Evolutionary conservation across 2,329 filamentous ascomycete genomes (phyloP).

Genomic region (Botrytis elliptica): DNA sequence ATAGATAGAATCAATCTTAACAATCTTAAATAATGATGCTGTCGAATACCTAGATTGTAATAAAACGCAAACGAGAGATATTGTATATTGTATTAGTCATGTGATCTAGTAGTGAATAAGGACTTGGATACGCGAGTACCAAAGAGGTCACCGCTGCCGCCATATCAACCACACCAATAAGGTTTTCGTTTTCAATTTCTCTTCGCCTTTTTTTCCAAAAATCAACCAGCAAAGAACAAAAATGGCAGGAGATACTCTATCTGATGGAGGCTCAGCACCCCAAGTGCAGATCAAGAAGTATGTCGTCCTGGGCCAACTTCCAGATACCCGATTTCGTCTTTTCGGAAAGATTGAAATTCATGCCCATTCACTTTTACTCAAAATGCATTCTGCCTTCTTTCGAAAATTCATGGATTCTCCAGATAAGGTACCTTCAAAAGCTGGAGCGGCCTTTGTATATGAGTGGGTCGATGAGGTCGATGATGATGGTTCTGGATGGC

Average conservation of each 20-base stretch:
- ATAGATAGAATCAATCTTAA: no score
- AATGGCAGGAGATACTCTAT: background rate
- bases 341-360: background rate
- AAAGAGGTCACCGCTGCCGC: background rate
- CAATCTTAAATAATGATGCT: no score
- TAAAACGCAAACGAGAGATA: no score
- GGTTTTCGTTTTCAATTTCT: background rate
- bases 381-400: constrained; percentile 22
- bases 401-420: constrained; percentile 23
- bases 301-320: background rate
- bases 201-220: background rate
- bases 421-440: constrained; percentile 1
- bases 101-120: no score
- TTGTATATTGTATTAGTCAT: no score
- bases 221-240: background rate
- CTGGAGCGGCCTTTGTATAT: background rate
- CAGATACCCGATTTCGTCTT: background rate
- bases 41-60: no score
- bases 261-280: constrained; percentile 1
- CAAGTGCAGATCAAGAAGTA: background rate
- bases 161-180: background rate
- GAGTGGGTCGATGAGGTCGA: background rate
- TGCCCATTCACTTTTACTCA: constrained; percentile 21
- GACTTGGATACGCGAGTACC: no score
- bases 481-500: background rate